phyloP scores from a whole-genome alignment of 257 asterid genomes.

The Petrea volubilis region DNA sequence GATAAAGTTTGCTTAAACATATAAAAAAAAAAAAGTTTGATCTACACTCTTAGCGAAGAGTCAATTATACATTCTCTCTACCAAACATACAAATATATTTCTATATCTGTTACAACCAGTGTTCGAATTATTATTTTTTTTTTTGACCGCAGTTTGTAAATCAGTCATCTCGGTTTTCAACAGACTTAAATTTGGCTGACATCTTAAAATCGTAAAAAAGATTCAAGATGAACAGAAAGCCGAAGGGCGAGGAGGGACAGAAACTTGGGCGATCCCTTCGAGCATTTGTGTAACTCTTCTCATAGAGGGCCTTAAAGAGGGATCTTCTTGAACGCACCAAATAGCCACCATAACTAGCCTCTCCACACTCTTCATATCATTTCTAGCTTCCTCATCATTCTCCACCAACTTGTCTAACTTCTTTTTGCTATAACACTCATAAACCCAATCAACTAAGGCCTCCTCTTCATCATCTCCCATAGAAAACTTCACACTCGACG shows the following conservation, averaged over 20 bases:
- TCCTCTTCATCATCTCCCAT: conserved; percentile 22
- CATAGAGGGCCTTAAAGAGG: conserved; percentile 53
- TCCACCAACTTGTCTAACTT: conserved; percentile 32
- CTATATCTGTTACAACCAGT: no score
- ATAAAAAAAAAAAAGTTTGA: no score
- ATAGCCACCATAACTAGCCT: conserved; percentile 48
- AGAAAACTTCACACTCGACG: conserved; percentile 23
- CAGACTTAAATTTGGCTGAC: not conserved
- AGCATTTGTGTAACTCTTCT: conserved; percentile 53
- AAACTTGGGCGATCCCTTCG: conserved; percentile 53
- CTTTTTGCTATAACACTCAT: conserved; percentile 34
- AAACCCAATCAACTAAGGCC: conserved; percentile 41
- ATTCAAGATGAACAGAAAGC: conserved; percentile 4
- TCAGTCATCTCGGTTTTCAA: not conserved
- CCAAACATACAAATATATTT: no score
- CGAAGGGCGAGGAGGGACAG: conserved; percentile 40
- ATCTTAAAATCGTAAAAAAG: not conserved
- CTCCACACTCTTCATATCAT: conserved; percentile 35
- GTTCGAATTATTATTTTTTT: no score
- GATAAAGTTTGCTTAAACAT: no score
- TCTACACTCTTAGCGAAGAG: no score
- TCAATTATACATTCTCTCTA: no score
- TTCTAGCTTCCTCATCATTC: conserved; percentile 42
- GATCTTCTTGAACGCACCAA: conserved; percentile 68
- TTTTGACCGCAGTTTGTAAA: no score